phyloP scores from a whole-genome alignment of 345 rosid genomes.

The Eucalyptus polyanthemos region DNA sequence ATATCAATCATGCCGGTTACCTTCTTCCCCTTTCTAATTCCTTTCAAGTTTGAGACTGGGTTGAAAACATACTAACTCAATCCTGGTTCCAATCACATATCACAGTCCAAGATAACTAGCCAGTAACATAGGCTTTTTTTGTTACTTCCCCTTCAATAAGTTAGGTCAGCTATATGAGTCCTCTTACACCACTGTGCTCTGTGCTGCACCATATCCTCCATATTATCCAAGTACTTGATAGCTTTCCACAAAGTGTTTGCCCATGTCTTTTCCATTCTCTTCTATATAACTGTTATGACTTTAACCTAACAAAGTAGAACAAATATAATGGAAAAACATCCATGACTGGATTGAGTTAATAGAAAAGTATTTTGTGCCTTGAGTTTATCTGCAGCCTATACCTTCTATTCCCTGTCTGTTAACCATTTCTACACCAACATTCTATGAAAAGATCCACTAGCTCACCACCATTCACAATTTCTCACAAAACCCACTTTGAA shows the following conservation, averaged over 20 bases:
- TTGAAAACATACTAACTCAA: neutral
- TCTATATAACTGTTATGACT: neutral
- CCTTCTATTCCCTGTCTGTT: neutral
- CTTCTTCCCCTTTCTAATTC: neutral
- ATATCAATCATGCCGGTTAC: neutral
- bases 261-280: neutral
- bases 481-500: neutral
- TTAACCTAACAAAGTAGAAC: neutral
- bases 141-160: neutral
- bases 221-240: neutral
- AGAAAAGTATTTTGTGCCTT: neutral
- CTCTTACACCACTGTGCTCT: neutral
- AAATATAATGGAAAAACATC: neutral
- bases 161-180: neutral
- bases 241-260: neutral
- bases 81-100: neutral
- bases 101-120: neutral
- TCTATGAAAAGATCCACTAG: neutral
- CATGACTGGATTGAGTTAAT: neutral
- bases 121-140: neutral
- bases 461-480: neutral
- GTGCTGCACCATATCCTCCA: neutral
- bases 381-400: neutral
- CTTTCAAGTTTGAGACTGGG: neutral
- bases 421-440: neutral